Evolutionary conservation across 345 rosid species (phyloP).

Genomic region (Pelargonium nanum): DNA sequence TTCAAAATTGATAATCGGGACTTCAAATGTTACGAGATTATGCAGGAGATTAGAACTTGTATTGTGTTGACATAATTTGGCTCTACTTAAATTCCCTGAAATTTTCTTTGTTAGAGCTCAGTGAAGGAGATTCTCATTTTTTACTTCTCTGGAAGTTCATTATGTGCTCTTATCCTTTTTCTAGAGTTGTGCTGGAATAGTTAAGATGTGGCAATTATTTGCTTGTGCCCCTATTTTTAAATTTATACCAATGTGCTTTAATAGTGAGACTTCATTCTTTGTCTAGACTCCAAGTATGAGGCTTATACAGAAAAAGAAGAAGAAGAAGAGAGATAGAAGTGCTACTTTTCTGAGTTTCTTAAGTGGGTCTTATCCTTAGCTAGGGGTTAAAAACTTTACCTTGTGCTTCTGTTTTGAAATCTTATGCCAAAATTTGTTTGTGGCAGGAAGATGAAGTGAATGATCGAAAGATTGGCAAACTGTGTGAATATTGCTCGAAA

Average conservation of each 20-base stretch:
- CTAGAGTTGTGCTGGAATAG: too few relatives aligned
- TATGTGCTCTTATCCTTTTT: too few relatives aligned
- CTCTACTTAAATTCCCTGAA: not conserved
- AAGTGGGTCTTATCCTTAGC: too few relatives aligned
- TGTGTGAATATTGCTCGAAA: conserved; percentile 58
- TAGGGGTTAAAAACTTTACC: too few relatives aligned
- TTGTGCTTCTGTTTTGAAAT: not conserved
- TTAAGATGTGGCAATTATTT: too few relatives aligned
- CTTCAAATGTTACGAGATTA: not conserved
- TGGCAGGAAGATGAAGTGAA: conserved; percentile 37
- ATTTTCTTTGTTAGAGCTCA: not conserved
- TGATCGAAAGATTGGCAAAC: conserved; percentile 37
- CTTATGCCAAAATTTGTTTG: conserved; percentile 1
- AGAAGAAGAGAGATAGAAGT: not conserved
- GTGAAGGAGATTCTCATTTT: not conserved
- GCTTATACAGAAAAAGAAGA: not conserved
- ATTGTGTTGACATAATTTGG: too few relatives aligned
- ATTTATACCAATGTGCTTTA: not conserved
- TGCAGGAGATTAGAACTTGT: too few relatives aligned
- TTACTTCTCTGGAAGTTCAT: not conserved
- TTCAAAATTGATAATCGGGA: not conserved
- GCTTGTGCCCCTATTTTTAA: not conserved
- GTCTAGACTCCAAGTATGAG: not conserved
- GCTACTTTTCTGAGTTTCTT: too few relatives aligned
- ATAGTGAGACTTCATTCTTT: not conserved